These are phyloP conservation scores for Calonectria montana DNA, from an alignment of 2,329 filamentous ascomycete genomes.

Conservation along the genomic window DNA sequence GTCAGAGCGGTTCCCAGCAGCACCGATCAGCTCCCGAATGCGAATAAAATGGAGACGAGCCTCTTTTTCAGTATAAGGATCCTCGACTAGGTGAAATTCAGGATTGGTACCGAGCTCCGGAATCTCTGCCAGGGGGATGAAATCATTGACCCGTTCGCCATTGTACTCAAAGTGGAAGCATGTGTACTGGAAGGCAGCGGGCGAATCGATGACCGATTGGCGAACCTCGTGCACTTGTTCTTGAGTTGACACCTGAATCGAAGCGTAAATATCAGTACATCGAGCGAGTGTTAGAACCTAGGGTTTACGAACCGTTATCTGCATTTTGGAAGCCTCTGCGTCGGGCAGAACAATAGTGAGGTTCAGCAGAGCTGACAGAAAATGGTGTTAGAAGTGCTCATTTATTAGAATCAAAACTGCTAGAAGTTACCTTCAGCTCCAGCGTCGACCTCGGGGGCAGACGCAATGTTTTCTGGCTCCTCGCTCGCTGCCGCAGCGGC, in stretches of 20 bases:
- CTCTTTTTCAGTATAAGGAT: slow-evolving; percentile 98
- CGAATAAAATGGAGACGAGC: slow-evolving; percentile 93
- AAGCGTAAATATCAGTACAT: slow-evolving; percentile 26
- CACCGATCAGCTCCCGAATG: slow-evolving; percentile 92
- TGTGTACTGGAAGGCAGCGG: slow-evolving; percentile 94
- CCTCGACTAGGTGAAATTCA: slow-evolving; percentile 85
- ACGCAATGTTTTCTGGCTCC: slow-evolving; percentile 41
- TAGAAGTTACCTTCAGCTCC: slow-evolving; percentile 48
- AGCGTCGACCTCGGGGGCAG: slow-evolving; percentile 43
- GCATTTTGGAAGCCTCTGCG: slow-evolving; percentile 76
- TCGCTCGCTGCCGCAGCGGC: slow-evolving; percentile 32
- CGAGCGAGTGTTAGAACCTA: neutral
- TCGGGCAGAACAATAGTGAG: slow-evolving; percentile 86
- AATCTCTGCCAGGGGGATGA: slow-evolving; percentile 90
- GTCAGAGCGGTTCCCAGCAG: slow-evolving; percentile 89
- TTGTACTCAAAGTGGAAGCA: slow-evolving; percentile 98
- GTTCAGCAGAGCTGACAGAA: slow-evolving; percentile 61
- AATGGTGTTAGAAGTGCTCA: slow-evolving; percentile 26
- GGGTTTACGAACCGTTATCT: slow-evolving; percentile 78
- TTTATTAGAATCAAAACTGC: slow-evolving; percentile 9
- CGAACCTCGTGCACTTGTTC: slow-evolving; percentile 98
- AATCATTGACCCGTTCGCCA: slow-evolving; percentile 93
- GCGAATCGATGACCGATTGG: slow-evolving; percentile 94
- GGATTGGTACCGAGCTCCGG: slow-evolving; percentile 81
- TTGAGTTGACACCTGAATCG: slow-evolving; percentile 81